Evolutionary conservation across 169 alveolate genomes (phyloP).

Genomic region (Plasmodium knowlesi): DNA sequence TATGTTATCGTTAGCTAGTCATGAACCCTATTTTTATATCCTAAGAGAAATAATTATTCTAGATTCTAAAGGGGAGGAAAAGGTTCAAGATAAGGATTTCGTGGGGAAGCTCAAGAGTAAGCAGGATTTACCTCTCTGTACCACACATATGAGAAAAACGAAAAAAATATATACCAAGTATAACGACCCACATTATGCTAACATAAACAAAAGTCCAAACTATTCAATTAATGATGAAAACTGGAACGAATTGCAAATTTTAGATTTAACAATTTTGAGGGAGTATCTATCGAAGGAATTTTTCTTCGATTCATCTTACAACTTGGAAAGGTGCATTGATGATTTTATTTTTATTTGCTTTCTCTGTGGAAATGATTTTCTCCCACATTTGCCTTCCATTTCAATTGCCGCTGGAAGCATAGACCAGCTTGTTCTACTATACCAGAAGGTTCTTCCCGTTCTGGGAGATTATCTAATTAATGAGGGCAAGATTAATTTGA

Average conservation of each 20-base stretch:
- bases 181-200: conserved; percentile 72
- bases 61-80: conserved; percentile 60
- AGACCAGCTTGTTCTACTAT: conserved; percentile 95
- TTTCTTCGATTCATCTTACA: conserved; percentile 80
- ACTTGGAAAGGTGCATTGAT: conserved; percentile 96
- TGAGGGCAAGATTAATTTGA: conserved; percentile 89
- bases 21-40: conserved; percentile 95
- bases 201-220: conserved; percentile 1
- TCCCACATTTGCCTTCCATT: conserved; percentile 96
- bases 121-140: conserved; percentile 78
- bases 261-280: conserved; percentile 86
- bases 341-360: conserved; percentile 97
- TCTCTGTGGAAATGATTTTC: conserved; percentile 97
- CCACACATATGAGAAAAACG: background rate
- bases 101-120: conserved; percentile 63
- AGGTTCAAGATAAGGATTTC: conserved; percentile 42
- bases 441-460: conserved; percentile 91
- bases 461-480: conserved; percentile 92
- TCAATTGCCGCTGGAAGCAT: conserved; percentile 97
- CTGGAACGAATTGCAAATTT: conserved; percentile 88
- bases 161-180: conserved; percentile 33
- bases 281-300: conserved; percentile 86
- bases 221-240: conserved; percentile 28
- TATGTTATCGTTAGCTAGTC: conserved; percentile 97
- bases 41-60: conserved; percentile 93